Conservation (phyloP, 805 yeast genomes). For the Hanseniaspora valbyensis region DNA sequence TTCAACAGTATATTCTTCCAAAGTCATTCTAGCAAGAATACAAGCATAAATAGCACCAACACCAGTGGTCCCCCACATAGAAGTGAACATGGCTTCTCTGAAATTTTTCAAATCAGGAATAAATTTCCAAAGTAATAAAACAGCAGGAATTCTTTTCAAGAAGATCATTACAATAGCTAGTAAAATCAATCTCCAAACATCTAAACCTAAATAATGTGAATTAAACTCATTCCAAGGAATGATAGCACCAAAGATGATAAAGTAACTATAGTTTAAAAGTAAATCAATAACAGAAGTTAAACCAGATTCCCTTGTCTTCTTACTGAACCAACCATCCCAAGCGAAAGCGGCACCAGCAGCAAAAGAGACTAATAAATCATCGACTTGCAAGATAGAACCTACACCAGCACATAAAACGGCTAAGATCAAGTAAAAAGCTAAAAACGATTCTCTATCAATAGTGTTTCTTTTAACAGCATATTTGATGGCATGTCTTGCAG, state of each 20-base stretch:
- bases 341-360: conserved; percentile 90
- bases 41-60: conserved; percentile 87
- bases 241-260: conserved; percentile 82
- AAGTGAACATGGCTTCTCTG: conserved; percentile 90
- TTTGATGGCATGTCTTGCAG: conserved; percentile 57
- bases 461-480: conserved; percentile 58
- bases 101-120: conserved; percentile 82
- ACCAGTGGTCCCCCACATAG: conserved; percentile 94
- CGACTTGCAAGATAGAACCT: conserved; percentile 79
- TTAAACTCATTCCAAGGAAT: conserved; percentile 81
- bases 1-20: conserved; percentile 58
- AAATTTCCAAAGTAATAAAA: conserved; percentile 58
- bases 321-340: conserved; percentile 87
- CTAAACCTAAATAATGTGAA: conserved; percentile 45
- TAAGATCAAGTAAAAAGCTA: conserved; percentile 71
- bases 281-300: conserved; percentile 85
- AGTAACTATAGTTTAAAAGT: conserved; percentile 70
- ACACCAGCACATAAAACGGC: conserved; percentile 81
- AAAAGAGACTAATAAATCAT: conserved; percentile 78
- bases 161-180: conserved; percentile 64
- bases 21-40: conserved; percentile 60
- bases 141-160: conserved; percentile 74
- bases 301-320: conserved; percentile 70
- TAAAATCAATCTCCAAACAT: conserved; percentile 69
- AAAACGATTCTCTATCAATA: conserved; percentile 80